Evolutionary conservation across 768 basidiomycete genomes (phyloP).

Genomic region (Collybia sp.): DNA sequence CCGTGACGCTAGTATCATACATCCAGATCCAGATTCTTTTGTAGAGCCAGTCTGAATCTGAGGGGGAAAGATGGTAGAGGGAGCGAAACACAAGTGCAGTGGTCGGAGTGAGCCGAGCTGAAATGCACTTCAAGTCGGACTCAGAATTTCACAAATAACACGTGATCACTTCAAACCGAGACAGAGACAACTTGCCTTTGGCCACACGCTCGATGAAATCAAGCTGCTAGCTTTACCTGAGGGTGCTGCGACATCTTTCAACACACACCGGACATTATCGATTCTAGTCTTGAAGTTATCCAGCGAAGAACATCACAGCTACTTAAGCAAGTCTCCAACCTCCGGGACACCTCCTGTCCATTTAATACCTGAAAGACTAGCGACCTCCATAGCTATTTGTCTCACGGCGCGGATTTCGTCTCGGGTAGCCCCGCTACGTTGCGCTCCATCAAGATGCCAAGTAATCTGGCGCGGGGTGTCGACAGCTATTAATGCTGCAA

Average conservation of each 20-base stretch:
- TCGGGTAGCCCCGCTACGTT: constrained; percentile 46
- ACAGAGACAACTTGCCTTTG: too few species aligned
- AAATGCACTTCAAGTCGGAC: not conserved
- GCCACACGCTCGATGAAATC: too few species aligned
- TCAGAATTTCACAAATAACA: not conserved
- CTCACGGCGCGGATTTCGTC: constrained; percentile 53
- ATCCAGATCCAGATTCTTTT: constrained; percentile 14
- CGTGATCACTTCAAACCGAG: not conserved
- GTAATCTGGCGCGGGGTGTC: constrained; percentile 59
- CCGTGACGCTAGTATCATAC: constrained; percentile 33
- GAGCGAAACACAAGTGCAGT: too few species aligned
- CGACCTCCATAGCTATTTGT: constrained; percentile 48
- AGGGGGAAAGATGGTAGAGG: too few species aligned
- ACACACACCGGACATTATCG: not conserved
- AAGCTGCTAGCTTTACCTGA: too few species aligned
- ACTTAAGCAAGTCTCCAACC: constrained; percentile 15
- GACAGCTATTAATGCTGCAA: constrained; percentile 56
- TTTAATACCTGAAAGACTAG: constrained; percentile 37
- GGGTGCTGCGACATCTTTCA: too few species aligned
- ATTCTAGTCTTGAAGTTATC: not conserved
- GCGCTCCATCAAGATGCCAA: constrained; percentile 63
- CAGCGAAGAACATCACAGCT: not conserved
- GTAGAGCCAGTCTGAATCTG: too few species aligned
- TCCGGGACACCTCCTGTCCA: constrained; percentile 56
- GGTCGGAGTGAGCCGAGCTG: too few species aligned